These are phyloP conservation scores for Rutidosis leptorrhynchoides DNA, from an alignment of 129 eudicot genomes.

Conservation along the genomic window DNA sequence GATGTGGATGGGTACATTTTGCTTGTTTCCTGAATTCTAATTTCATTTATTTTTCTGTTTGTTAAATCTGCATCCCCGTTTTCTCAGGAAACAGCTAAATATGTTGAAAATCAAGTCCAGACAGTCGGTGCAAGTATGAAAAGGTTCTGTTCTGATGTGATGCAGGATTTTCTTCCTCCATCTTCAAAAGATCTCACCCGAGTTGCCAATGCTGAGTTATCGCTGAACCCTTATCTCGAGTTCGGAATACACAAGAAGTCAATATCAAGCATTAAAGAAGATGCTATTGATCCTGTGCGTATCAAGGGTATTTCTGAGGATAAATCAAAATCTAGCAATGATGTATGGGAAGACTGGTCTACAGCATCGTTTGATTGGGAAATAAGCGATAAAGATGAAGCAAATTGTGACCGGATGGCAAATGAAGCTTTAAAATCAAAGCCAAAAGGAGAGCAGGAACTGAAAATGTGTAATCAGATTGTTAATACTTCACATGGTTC, in stretches of 20 bases:
- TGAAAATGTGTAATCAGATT: slow-evolving; percentile 5
- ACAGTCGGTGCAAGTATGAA: slow-evolving; percentile 79
- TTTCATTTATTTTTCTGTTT: background rate
- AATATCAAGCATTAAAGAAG: slow-evolving; percentile 30
- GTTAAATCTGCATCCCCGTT: background rate
- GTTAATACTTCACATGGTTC: background rate
- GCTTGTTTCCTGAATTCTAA: background rate
- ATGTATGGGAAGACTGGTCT: slow-evolving; percentile 34
- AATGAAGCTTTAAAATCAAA: slow-evolving; percentile 19
- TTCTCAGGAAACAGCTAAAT: slow-evolving; percentile 78
- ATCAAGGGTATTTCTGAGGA: slow-evolving; percentile 34
- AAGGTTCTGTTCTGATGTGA: slow-evolving; percentile 79
- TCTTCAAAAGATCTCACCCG: slow-evolving; percentile 48
- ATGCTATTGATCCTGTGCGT: slow-evolving; percentile 9
- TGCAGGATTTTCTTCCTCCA: slow-evolving; percentile 72
- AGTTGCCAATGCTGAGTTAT: slow-evolving; percentile 44
- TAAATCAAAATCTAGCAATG: slow-evolving; percentile 32
- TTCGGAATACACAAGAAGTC: slow-evolving; percentile 37
- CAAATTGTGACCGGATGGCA: slow-evolving; percentile 20
- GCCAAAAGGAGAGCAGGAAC: slow-evolving; percentile 23
- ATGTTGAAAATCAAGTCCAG: slow-evolving; percentile 87
- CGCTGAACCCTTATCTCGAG: slow-evolving; percentile 53
- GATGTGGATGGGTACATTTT: background rate
- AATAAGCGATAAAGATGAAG: slow-evolving; percentile 28
- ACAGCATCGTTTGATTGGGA: slow-evolving; percentile 26